Base-by-base conservation (phyloP, 176 grass and related monocot species). In the Triticum aestivum region DNA sequence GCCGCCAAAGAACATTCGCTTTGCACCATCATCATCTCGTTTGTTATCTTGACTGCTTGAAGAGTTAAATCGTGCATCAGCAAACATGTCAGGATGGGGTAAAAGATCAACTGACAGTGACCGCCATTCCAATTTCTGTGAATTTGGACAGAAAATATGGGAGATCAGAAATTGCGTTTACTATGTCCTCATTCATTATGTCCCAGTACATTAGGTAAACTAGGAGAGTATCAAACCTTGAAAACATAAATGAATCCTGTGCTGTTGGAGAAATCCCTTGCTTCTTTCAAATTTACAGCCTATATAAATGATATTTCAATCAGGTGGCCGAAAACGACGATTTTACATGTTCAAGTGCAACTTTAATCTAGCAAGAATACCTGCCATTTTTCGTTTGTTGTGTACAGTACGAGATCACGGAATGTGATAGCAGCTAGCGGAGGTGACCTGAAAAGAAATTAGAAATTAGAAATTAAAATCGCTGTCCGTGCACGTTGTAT, bases 81-180 rank as follows among this genome's bases (percentile, higher is more conserved):
- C 79, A n/a, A 99, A 99, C 97, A 99, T 99, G 79, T 99, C 97
- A 86, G 97, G 97, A 80, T 99, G 97, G 24, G 97, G 97, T 90
- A 99, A 91, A 30, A 99, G 87, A 83, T 99, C 97, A 61, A 99
- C 78, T 62, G 97, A 99, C 69, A 99, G 74, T 89, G 94, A 99
- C 77, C 89, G 85, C 97, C 97, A 99, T 70, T 94, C 97, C 77
- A 99, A 78, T 91, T 99, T 99, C 94, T 99, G 92, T 38, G 41
- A 83, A 82, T 87, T 92, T 78, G 56, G 86, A 85, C 29, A 89
- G 84, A 67, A 86, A 59, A 67, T 71, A 75, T 21, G 30, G 30
- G 72, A 81, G 56, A 65, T 82, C 72, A 85, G 58, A 80, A 79
- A 79, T 59, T 61, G 9, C 37, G 20, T 73, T 82, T 38, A 52